Base-by-base conservation (phyloP, 306 rosid species). In the Glycine tomentella region DNA sequence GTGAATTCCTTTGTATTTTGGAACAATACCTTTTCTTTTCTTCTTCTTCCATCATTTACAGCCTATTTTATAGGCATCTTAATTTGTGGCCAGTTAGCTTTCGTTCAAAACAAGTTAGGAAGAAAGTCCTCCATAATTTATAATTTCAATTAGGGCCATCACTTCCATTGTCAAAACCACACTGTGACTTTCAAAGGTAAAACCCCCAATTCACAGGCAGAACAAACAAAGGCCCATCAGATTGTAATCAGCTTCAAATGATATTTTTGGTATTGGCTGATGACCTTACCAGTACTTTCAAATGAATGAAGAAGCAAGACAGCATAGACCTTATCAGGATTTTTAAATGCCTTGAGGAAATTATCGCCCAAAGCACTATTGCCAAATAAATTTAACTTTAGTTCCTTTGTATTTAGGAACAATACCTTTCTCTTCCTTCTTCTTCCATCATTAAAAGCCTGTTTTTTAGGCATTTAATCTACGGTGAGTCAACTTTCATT, bases 221-320 rank as follows among this genome's bases (percentile, higher is more conserved):
- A 71, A 5, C 50, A 61, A 1, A 16, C n/a, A 13, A 17, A 12
- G 4, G 12, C 33, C 55, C 49, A 84, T 62, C 52, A 36, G 72
- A 70, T 63, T 55, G 68, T 34, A 55, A 64, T 52, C 12, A 15
- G n/a, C 12, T 33, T 63, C 59, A n/a, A 15, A 20, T 51, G 34
- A n/a, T 15, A 1, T 0, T 55, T 56, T 50, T 65, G 14, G n/a
- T 9, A 52, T 2, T 56, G 56, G 1, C 34, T 69, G 58, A 78
- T 44, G 56, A 69, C 76, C 74, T 53, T 78, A 52, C 56, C 3
- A 52, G 66, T 16, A 66, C 25, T 55, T 51, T 66, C 40, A 74
- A 74, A 74, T 1, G 69, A 17, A n/a, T 16, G n/a, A 44, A 46
- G n/a, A 70, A 71, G 11, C 13, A 11, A 8, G 45, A 20, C 65